Evolutionary conservation across 352 stramenopile species (phyloP), one percentile per base, ranked within the genome.

Genomic region (Globisporangium mamillatum): DNA sequence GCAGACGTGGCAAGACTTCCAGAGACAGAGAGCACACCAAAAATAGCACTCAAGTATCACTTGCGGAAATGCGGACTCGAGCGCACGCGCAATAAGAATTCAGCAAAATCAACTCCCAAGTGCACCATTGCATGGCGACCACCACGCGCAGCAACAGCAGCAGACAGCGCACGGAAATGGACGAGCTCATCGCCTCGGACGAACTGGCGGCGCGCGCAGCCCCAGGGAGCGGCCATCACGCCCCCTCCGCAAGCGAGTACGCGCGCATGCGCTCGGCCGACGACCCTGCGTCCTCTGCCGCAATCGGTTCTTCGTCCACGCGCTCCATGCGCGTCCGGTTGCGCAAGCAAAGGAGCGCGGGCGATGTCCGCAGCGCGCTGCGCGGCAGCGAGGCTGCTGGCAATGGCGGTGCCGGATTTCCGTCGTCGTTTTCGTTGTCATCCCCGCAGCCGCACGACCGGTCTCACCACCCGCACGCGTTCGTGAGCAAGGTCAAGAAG

Each of bases 401-500:
- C 8, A 41, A 41, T 41, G 36, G 36, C 9, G 36, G 9, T 41
- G 9, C 8, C 36, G 36, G 36, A 41, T 41, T n/a, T 3, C 10
- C n/a, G 52, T 20, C 52, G 24, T 16, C 24, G 12, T 57, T 27
- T 12, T 16, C 24, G 10, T 34, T 12, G 24, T 16, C 52, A 29
- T 29, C 27, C 7, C 22, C 18, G 20, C 52, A 57, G 22, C 22
- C 24, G 24, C 52, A 52, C n/a, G 25, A 53, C 20, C 38, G 32
- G 29, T 61, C 29, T 5, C n/a, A 24, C 9, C 22, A 27, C n/a
- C n/a, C 36, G 44, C 16, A 57, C 22, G 41, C 60, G 24, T 29
- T 72, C 14, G 54, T 79, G n/a, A 58, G 67, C 68, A 75, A 69
- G 20, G 65, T 82, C 52, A 82, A 81, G 69, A 84, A 82, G 62